Evolutionary conservation across 768 basidiomycete genomes (phyloP).

Genomic region (Pisolithus sp.): DNA sequence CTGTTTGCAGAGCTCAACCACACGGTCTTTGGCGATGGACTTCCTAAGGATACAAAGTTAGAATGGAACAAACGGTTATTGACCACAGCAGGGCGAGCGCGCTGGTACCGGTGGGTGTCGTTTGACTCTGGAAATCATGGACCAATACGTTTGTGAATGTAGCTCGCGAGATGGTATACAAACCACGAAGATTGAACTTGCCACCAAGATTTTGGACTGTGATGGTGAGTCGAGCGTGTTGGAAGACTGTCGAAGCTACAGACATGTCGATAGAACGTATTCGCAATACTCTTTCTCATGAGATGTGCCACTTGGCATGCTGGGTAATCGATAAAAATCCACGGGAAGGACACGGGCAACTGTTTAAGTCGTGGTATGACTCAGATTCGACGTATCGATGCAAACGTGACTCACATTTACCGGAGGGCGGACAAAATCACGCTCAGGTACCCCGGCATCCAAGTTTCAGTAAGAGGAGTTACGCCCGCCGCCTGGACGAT

Average conservation of each 20-base stretch:
- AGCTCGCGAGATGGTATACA: conserved; percentile 56
- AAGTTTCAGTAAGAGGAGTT: conserved; percentile 52
- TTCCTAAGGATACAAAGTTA: conserved; percentile 51
- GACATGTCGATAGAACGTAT: conserved; percentile 55
- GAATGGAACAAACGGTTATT: conserved; percentile 62
- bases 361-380: conserved; percentile 60
- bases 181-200: conserved; percentile 66
- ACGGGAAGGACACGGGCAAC: conserved; percentile 65
- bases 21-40: conserved; percentile 44
- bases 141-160: conserved; percentile 5
- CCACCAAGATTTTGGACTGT: conserved; percentile 72
- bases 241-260: not conserved
- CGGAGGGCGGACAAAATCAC: conserved; percentile 66
- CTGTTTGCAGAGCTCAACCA: conserved; percentile 59
- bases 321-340: conserved; percentile 74
- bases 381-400: not conserved
- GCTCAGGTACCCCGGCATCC: conserved; percentile 58
- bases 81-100: conserved; percentile 67
- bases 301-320: conserved; percentile 88
- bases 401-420: not conserved
- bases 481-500: conserved; percentile 1
- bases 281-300: conserved; percentile 77
- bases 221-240: conserved; percentile 44
- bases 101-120: conserved; percentile 47
- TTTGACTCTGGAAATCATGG: not conserved